These are phyloP conservation scores for Cucumis cinereus DNA, from an alignment of 306 rosid species.

Conservation along the genomic window DNA sequence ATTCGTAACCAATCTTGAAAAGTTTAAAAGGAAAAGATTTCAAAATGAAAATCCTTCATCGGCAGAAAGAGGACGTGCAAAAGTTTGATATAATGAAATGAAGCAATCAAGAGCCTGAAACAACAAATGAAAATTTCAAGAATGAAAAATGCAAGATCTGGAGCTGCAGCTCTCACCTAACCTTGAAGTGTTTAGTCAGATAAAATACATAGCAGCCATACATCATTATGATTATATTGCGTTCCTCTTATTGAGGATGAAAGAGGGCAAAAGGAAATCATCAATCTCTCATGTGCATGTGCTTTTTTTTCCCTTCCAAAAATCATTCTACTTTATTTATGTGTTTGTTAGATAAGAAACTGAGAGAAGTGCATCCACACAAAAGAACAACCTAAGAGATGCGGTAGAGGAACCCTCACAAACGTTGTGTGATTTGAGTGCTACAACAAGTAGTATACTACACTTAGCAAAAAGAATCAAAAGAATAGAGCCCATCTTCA, in stretches of 20 bases:
- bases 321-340: neutral
- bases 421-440: neutral
- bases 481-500: neutral
- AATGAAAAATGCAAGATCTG: neutral
- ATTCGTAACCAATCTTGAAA: constrained; percentile 85
- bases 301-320: neutral
- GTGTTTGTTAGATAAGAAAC: neutral
- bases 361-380: neutral
- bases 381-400: neutral
- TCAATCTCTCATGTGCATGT: neutral
- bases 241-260: neutral
- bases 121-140: neutral
- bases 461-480: neutral
- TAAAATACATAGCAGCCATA: neutral
- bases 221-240: neutral
- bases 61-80: neutral
- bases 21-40: constrained; percentile 14
- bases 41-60: constrained; percentile 10
- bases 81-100: constrained; percentile 1
- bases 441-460: neutral
- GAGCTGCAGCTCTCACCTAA: constrained; percentile 1
- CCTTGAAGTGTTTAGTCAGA: neutral
- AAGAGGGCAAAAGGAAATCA: neutral
- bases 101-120: constrained; percentile 3
- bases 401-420: neutral